phyloP scores from a whole-genome alignment of 805 yeast species.

The Ogataea corticis region DNA sequence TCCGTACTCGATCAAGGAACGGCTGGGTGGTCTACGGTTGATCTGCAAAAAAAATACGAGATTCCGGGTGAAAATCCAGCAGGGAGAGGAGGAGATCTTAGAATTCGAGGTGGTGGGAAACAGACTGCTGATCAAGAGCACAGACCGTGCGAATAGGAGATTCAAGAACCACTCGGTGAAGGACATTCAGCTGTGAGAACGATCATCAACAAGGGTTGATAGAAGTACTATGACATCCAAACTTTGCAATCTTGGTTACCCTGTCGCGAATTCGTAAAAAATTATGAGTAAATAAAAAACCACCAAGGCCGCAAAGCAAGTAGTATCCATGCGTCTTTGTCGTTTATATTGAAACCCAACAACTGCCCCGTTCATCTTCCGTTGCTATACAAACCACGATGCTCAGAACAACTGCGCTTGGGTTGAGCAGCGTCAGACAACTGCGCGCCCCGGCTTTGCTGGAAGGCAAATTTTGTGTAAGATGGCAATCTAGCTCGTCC shows the following conservation, averaged over 20 bases:
- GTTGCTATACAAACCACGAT: not conserved
- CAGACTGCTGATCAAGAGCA: conserved; percentile 69
- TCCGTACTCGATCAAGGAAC: conserved; percentile 27
- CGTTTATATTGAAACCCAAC: not conserved
- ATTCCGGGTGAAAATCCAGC: conserved; percentile 53
- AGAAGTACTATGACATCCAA: too few species aligned
- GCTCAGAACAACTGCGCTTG: not conserved
- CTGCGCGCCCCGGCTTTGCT: not conserved
- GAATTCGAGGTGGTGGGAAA: conserved; percentile 76
- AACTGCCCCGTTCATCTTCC: not conserved
- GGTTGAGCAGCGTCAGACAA: conserved; percentile 1
- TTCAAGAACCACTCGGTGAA: conserved; percentile 74
- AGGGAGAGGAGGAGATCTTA: conserved; percentile 38
- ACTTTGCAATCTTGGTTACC: too few species aligned
- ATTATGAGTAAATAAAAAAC: conserved; percentile 1
- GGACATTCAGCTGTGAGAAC: conserved; percentile 22
- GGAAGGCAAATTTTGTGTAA: conserved; percentile 5
- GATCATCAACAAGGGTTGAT: too few species aligned
- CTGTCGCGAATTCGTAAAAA: not conserved
- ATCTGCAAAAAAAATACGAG: conserved; percentile 68
- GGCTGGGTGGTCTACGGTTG: conserved; percentile 63
- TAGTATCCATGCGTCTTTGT: too few species aligned
- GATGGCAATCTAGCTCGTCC: conserved; percentile 28
- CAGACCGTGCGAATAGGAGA: conserved; percentile 81
- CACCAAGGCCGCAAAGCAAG: too few species aligned